Conservation (phyloP, 495 filamentous ascomycete species). For the Annulohypoxylon stygium region DNA sequence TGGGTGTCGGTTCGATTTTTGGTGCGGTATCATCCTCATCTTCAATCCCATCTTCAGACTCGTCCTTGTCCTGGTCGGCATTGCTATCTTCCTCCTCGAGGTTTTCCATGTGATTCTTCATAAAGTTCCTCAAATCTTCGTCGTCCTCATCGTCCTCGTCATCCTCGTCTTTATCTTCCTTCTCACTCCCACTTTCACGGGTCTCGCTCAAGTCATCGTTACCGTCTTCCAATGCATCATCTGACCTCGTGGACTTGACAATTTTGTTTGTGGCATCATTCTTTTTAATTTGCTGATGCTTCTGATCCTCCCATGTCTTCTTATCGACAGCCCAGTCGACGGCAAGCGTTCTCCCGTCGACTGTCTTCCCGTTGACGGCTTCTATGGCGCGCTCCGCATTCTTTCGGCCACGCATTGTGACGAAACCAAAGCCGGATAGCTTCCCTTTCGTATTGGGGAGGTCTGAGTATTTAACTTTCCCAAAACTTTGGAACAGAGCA, state of each 20-base stretch:
- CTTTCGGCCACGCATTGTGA: conserved; percentile 86
- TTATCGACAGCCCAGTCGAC: conserved; percentile 98
- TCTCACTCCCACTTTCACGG: conserved; percentile 45
- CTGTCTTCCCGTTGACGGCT: conserved; percentile 85
- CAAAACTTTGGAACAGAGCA: conserved; percentile 83
- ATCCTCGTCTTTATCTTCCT: conserved; percentile 52
- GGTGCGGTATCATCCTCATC: conserved; percentile 56
- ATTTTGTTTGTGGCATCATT: conserved; percentile 51
- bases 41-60: conserved; percentile 51
- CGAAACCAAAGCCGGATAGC: conserved; percentile 90
- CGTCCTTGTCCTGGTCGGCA: conserved; percentile 59
- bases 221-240: conserved; percentile 49
- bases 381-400: conserved; percentile 92
- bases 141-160: conserved; percentile 51
- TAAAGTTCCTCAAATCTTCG: conserved; percentile 57
- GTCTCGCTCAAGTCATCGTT: conserved; percentile 49
- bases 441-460: conserved; percentile 82
- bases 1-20: conserved; percentile 53
- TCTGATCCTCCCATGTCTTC: conserved; percentile 79
- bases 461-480: conserved; percentile 85
- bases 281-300: conserved; percentile 53
- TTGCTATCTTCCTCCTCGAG: conserved; percentile 66
- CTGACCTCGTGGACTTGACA: conserved; percentile 50
- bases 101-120: conserved; percentile 61
- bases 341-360: conserved; percentile 87